Evolutionary conservation across 495 filamentous ascomycete species (phyloP), one percentile per base, ranked within the genome.

Genomic region (Zalerion maritima): DNA sequence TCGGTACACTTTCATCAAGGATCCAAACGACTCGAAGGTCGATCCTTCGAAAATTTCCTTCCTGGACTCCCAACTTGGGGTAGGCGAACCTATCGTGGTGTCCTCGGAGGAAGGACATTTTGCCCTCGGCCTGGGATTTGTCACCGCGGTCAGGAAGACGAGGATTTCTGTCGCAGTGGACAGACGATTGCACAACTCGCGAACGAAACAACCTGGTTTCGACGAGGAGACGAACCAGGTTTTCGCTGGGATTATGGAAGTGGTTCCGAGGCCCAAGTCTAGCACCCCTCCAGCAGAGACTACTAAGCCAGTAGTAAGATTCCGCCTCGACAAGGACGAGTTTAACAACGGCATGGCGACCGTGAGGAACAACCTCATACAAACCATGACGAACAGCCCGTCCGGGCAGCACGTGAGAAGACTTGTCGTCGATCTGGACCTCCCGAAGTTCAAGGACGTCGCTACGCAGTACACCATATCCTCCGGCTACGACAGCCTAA

Each of bases 281-380:
- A n/a, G n/a, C n/a, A n/a, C n/a, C n/a, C n/a, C n/a, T n/a, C n/a
- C n/a, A n/a, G 27, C 43, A 16, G 58, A 69, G 27, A 64, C 60
- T 11, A 50, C 46, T 5, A 59, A 48, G 1, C 49, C 60, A 3
- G 47, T 52, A 19, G 48, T 80, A 10, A 54, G 76, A 12, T 96
- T 86, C 43, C 76, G 89, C 18, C 57, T 97, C 2, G 89, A 97
- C 54, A 94, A 94, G 51, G 89, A 96, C 42, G 89, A 96, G 47
- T 94, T 94, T 53, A 92, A 81, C 54, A 96, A 87, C 37, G 89
- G 89, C 33, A 91, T 97, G 84, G 84, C 89, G 11, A 78, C 73
- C 26, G 80, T 93, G 22, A 78, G 89, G 26, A 92, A 89, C 48
- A 97, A 94, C 40, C 69, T 97, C 0, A 64, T 97, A 19, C 77